Percentiles rank a stretch among this genome's conserved stretches.
Conservation (phyloP, 2,329 filamentous ascomycete genomes). For the Talaromyces sp. region DNA sequence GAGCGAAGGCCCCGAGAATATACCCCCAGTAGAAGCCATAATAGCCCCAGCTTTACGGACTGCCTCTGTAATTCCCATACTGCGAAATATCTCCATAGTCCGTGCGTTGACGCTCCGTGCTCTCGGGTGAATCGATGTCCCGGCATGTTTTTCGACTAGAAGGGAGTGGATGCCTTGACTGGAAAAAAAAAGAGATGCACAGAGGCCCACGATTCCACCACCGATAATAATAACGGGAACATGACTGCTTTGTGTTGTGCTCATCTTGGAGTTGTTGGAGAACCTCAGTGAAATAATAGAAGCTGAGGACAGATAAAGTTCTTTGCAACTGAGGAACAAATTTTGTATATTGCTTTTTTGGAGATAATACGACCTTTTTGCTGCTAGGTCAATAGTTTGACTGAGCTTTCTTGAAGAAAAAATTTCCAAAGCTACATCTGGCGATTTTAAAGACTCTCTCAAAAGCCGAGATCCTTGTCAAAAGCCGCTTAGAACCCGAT, state of each 20-base stretch:
- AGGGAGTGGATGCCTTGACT: constrained; percentile 1
- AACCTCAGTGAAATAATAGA: too few relatives aligned
- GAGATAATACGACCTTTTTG: neutral
- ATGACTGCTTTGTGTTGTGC: neutral
- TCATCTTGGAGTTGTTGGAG: neutral
- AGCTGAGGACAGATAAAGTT: too few relatives aligned
- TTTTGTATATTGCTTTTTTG: neutral
- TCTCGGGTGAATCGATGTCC: constrained; percentile 7
- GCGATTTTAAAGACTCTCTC: neutral
- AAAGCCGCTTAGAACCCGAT: neutral
- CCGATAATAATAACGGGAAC: constrained; percentile 5
- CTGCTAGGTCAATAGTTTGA: neutral
- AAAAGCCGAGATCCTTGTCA: neutral
- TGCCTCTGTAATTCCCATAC: neutral
- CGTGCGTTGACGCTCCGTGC: constrained; percentile 9
- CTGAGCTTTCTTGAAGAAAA: neutral
- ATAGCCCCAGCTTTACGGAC: constrained; percentile 4
- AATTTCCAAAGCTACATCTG: neutral
- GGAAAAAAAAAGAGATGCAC: constrained; percentile 5
- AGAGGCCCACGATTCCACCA: constrained; percentile 6
- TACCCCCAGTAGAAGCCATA: constrained; percentile 1
- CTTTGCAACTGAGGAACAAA: neutral
- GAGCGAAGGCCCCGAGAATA: neutral
- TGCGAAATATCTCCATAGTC: constrained; percentile 9
- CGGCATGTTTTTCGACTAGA: constrained; percentile 4